Evolutionary conservation across 2,329 filamentous ascomycete genomes (phyloP).

Genomic region (Hypocreales sp.): DNA sequence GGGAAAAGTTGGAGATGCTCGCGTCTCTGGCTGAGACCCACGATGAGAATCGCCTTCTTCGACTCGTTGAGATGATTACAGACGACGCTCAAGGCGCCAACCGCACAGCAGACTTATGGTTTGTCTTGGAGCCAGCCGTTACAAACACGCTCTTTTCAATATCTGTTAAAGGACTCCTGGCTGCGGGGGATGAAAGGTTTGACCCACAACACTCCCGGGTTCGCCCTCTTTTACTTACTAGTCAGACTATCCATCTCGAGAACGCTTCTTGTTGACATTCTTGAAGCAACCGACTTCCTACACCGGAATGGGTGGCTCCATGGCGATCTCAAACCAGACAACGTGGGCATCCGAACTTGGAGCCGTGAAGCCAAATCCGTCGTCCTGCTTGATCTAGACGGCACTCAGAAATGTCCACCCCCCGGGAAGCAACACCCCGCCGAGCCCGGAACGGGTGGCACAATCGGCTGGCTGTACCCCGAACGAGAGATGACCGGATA

Average conservation of each 20-base stretch:
- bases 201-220: no score
- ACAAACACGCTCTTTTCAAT: not conserved
- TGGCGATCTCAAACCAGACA: not conserved
- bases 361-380: not conserved
- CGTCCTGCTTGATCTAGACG: not conserved
- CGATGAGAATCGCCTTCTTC: not conserved
- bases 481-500: not conserved
- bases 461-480: not conserved
- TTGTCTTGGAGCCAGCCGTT: not conserved
- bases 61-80: not conserved
- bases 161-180: no score
- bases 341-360: not conserved
- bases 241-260: no score
- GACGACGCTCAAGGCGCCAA: not conserved
- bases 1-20: not conserved
- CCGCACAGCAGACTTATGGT: not conserved
- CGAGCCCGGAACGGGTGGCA: not conserved
- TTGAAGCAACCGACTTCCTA: not conserved
- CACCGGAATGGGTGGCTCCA: not conserved
- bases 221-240: no score
- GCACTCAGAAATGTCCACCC: not conserved
- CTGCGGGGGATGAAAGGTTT: no score
- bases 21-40: not conserved
- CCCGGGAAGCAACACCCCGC: not conserved
- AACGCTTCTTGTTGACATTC: not conserved